Conservation (phyloP, 768 basidiomycete species). For the Pleurotus ostreatus region DNA sequence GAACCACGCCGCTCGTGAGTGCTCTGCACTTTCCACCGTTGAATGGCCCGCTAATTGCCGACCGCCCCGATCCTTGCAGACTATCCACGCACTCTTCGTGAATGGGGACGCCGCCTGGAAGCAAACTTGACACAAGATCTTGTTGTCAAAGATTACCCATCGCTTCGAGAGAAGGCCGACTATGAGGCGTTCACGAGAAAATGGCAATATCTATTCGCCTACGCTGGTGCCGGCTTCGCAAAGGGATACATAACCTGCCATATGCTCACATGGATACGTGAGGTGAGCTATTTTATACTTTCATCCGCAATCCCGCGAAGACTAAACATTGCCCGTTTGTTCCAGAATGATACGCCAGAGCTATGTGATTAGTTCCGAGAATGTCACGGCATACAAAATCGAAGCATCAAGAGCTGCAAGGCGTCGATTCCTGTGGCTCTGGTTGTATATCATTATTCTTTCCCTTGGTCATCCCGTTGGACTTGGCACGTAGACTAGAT, state of each 20-base stretch:
- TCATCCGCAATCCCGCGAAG: too few relatives aligned
- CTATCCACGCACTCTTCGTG: constrained; percentile 89
- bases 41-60: constrained; percentile 5
- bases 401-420: not conserved
- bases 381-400: not conserved
- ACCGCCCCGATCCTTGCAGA: constrained; percentile 29
- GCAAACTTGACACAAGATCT: constrained; percentile 56
- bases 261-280: constrained; percentile 72
- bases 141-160: constrained; percentile 56
- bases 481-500: constrained; percentile 3
- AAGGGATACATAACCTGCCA: constrained; percentile 82
- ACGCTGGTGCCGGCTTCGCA: constrained; percentile 75
- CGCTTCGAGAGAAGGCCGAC: constrained; percentile 48
- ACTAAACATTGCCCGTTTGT: not conserved
- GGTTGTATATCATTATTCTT: constrained; percentile 6
- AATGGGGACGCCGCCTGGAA: constrained; percentile 81
- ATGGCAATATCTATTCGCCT: constrained; percentile 82
- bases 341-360: constrained; percentile 8
- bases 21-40: not conserved
- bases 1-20: constrained; percentile 77
- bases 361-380: not conserved
- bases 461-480: not conserved
- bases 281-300: constrained; percentile 35
- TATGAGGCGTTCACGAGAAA: constrained; percentile 74
- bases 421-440: not conserved